phyloP scores from a whole-genome alignment of 78 protist species.

The Mantamonas sphyraenae region DNA sequence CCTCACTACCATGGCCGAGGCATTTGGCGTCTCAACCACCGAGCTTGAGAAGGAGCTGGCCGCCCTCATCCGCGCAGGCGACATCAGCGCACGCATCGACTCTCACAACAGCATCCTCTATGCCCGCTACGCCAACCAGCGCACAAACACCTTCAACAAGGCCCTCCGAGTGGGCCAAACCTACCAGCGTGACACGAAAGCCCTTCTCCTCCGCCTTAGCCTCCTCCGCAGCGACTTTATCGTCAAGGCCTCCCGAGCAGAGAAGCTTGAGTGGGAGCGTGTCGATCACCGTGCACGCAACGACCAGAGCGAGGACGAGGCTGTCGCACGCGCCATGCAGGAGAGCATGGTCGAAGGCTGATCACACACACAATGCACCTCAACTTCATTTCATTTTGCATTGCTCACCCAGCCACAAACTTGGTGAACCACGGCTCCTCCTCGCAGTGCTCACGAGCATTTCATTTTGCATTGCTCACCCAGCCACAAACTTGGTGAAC shows the following conservation, averaged over 20 bases:
- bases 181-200: conserved; percentile 33
- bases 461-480: too few species aligned
- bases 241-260: not conserved
- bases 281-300: too few species aligned
- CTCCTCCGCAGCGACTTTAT: not conserved
- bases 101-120: conserved; percentile 53
- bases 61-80: conserved; percentile 53
- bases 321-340: too few species aligned
- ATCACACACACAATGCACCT: too few species aligned
- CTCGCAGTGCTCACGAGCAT: too few species aligned
- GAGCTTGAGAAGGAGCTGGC: conserved; percentile 56
- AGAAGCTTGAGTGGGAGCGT: too few species aligned
- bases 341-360: too few species aligned
- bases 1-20: conserved; percentile 63
- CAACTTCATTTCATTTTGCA: too few species aligned
- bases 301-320: too few species aligned
- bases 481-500: too few species aligned
- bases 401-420: too few species aligned
- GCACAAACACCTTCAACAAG: conserved; percentile 51
- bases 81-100: conserved; percentile 78
- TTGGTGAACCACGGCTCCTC: too few species aligned
- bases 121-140: conserved; percentile 26
- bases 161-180: conserved; percentile 45
- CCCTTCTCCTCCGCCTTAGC: conserved; percentile 48
- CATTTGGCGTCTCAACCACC: conserved; percentile 39